phyloP scores from a whole-genome alignment of 768 basidiomycete species.

The Agaricus blazei region DNA sequence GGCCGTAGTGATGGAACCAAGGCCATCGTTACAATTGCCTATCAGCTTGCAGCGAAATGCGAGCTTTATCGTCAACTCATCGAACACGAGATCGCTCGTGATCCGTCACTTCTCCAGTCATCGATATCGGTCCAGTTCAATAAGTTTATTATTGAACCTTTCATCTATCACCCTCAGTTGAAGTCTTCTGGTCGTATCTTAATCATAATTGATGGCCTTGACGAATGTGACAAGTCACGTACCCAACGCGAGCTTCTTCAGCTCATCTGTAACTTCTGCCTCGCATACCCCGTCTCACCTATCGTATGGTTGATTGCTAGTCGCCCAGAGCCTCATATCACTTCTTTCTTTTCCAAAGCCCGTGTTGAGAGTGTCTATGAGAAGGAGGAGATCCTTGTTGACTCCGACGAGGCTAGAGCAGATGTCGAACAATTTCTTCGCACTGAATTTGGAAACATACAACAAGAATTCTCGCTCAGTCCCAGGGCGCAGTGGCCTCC shows the following conservation, averaged over 20 bases:
- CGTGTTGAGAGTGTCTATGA: neutral
- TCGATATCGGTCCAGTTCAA: constrained; percentile 11
- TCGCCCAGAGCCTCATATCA: neutral
- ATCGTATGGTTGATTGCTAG: constrained; percentile 1
- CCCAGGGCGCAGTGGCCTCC: neutral
- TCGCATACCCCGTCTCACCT: neutral
- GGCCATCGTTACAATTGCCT: too few species aligned
- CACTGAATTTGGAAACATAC: neutral
- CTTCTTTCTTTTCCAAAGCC: neutral
- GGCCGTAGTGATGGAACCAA: neutral
- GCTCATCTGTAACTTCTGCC: neutral
- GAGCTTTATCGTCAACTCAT: neutral
- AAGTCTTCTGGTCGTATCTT: too few species aligned
- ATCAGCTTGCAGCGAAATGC: too few species aligned
- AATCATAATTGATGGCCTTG: too few species aligned
- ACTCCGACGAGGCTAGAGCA: neutral
- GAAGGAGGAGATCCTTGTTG: neutral
- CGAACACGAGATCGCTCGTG: neutral
- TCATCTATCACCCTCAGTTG: too few species aligned
- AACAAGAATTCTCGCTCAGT: neutral
- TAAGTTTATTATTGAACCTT: too few species aligned
- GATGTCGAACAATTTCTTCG: neutral
- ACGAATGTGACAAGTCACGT: neutral
- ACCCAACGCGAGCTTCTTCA: neutral
- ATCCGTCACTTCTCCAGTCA: constrained; percentile 8